Evolutionary conservation across 768 basidiomycete species (phyloP).

Genomic region (Clathrus columnatus): DNA sequence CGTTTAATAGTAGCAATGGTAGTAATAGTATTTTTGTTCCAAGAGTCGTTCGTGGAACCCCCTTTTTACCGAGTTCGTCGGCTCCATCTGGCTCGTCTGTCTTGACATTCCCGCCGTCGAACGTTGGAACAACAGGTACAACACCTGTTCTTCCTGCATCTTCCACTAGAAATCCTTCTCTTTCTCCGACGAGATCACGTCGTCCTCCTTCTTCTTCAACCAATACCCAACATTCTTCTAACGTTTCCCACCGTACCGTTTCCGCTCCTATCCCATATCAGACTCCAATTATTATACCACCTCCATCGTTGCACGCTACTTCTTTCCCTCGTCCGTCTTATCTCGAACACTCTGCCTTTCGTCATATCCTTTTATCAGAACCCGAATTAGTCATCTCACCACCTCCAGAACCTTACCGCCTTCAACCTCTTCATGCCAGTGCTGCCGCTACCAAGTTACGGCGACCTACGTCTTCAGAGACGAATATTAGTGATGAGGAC

Average conservation of each 20-base stretch:
- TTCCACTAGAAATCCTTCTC: constrained; percentile 16
- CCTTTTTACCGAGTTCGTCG: constrained; percentile 24
- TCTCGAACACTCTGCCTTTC: constrained; percentile 67
- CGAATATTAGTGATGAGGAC: constrained; percentile 61
- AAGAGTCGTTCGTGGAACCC: constrained; percentile 55
- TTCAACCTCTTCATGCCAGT: constrained; percentile 13
- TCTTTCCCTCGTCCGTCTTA: constrained; percentile 64
- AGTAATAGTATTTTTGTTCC: constrained; percentile 41
- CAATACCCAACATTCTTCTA: constrained; percentile 18
- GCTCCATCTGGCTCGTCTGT: constrained; percentile 27
- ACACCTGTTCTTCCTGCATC: not conserved
- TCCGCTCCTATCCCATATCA: constrained; percentile 15
- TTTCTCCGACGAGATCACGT: constrained; percentile 40
- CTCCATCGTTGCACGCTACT: constrained; percentile 24
- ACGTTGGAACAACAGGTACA: not conserved
- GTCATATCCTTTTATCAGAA: constrained; percentile 57
- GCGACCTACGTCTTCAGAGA: constrained; percentile 1
- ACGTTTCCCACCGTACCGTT: constrained; percentile 19
- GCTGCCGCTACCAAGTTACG: not conserved
- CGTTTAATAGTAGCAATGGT: not conserved
- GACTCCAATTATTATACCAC: constrained; percentile 24
- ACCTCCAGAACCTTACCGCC: constrained; percentile 17
- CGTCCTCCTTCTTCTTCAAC: constrained; percentile 32
- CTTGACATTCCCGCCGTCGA: constrained; percentile 33
- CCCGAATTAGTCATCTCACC: constrained; percentile 28